These are phyloP conservation scores for Sugiyamaella chiloensis DNA, from an alignment of 805 yeast species.

Conservation along the genomic window DNA sequence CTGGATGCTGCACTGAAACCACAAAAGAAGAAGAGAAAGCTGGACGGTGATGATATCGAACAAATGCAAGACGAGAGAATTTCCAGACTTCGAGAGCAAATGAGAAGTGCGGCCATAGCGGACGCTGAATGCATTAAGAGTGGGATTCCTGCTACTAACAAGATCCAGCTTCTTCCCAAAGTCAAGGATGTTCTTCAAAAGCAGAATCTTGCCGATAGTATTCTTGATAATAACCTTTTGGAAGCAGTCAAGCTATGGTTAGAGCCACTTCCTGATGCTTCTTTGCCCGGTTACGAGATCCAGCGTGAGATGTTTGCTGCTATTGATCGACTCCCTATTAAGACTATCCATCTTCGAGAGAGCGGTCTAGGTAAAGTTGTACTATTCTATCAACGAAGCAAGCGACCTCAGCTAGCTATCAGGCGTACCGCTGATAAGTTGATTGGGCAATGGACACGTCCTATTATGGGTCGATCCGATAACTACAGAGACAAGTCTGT, in stretches of 20 bases:
- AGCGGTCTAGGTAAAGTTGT: conserved; percentile 92
- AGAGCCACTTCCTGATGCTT: conserved; percentile 97
- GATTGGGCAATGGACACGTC: conserved; percentile 97
- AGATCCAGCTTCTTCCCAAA: conserved; percentile 73
- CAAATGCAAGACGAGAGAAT: conserved; percentile 92
- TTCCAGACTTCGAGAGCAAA: conserved; percentile 73
- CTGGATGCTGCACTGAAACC: conserved; percentile 75
- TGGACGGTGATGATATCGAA: conserved; percentile 91
- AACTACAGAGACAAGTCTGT: conserved; percentile 86
- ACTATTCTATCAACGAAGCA: conserved; percentile 87
- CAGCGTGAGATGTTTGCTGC: conserved; percentile 83
- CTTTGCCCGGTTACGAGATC: conserved; percentile 95
- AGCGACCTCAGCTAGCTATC: conserved; percentile 80
- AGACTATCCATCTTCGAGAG: conserved; percentile 92
- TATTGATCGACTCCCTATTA: conserved; percentile 76
- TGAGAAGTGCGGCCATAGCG: conserved; percentile 69
- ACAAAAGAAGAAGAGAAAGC: conserved; percentile 49
- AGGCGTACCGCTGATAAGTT: conserved; percentile 86
- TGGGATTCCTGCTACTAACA: conserved; percentile 69
- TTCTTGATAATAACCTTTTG: conserved; percentile 86
- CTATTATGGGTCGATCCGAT: conserved; percentile 92
- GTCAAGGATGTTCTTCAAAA: conserved; percentile 74
- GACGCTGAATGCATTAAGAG: conserved; percentile 52
- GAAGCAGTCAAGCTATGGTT: conserved; percentile 96
- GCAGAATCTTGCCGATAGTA: conserved; percentile 84